Percentiles rank a stretch among this genome's conserved stretches.
Evolutionary conservation across 2,329 filamentous ascomycete species (phyloP).

Genomic region (Madurella mycetomatis): DNA sequence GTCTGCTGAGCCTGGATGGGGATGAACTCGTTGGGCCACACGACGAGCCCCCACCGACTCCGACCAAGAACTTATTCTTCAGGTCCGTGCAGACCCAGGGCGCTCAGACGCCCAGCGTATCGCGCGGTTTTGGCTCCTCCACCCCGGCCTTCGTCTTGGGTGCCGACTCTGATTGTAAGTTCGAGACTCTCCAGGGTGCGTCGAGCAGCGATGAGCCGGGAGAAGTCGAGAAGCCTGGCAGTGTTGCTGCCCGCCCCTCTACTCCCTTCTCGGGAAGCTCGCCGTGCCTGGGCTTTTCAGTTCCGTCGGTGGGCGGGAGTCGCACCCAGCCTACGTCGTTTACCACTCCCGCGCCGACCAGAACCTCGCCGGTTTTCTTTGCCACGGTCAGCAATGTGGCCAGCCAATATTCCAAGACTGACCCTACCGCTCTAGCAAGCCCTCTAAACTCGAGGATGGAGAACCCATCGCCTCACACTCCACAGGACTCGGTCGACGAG

Average conservation of each 20-base stretch:
- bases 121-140: constrained; percentile 18
- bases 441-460: constrained; percentile 46
- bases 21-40: constrained; percentile 56
- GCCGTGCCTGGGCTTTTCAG: constrained; percentile 17
- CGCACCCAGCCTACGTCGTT: constrained; percentile 26
- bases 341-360: constrained; percentile 34
- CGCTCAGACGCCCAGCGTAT: constrained; percentile 15
- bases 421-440: constrained; percentile 52
- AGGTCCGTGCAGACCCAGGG: constrained; percentile 29
- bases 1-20: constrained; percentile 75
- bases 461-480: constrained; percentile 65
- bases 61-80: constrained; percentile 67
- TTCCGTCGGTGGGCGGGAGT: constrained; percentile 13
- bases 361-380: constrained; percentile 21
- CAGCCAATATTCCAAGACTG: constrained; percentile 50
- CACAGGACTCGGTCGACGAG: constrained; percentile 66
- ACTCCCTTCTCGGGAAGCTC: constrained; percentile 15
- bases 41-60: constrained; percentile 80
- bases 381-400: constrained; percentile 26
- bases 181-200: constrained; percentile 5
- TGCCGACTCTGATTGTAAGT: constrained; percentile 10
- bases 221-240: constrained; percentile 20
- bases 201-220: constrained; percentile 7
- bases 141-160: constrained; percentile 17
- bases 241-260: constrained; percentile 14